Evolutionary conservation across 1,139 yeast species (phyloP), one percentile per base, ranked within the genome.

Genomic region (Scheffersomyces parashehatae): DNA sequence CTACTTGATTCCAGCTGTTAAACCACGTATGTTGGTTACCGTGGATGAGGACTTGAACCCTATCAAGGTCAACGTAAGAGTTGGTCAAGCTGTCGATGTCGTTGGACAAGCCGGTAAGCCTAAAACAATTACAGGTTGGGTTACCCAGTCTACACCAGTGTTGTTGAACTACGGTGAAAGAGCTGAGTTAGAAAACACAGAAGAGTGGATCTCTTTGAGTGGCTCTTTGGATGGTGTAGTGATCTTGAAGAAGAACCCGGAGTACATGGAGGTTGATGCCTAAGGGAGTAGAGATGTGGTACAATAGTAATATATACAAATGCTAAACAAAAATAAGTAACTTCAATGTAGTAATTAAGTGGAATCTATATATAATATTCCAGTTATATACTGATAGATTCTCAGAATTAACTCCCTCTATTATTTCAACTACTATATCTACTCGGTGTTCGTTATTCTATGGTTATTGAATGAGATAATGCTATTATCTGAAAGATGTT

Each of bases 31-130:
- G 86, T 80, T 95, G 56, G 78, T 95, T 35, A 91, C 99, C 0
- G 87, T 95, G 39, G 97, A 91, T 64, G 97, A 91, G 63, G 82
- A 86, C 28, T 80, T 93, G 62, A 74, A 75, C 47, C 97, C 97
- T 29, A 71, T 93, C 53, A 93, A 93, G 73, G 98, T 93, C 10
- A 93, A 90, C 56, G 99, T 93, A 7, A 82, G 99, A 61, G 98
- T 95, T 33, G 99, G 99, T 52, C 97, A 93, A 71, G 98, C 99
- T 4, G 99, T 95, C 37, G 99, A 95, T 64, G 89, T 91, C 37
- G 98, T 95, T 49, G 99, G 99, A 31, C 98, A 91, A 67, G 99
- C 98, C 0, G 99, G 99, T 72, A 89, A 89, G 58, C 99, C 99
- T 35, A 93, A 93, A 73, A 91, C 97, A 24, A 95, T 95, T 40